These are phyloP conservation scores for Lactifluus subvellereus DNA, from an alignment of 768 basidiomycete species.

Conservation along the genomic window DNA sequence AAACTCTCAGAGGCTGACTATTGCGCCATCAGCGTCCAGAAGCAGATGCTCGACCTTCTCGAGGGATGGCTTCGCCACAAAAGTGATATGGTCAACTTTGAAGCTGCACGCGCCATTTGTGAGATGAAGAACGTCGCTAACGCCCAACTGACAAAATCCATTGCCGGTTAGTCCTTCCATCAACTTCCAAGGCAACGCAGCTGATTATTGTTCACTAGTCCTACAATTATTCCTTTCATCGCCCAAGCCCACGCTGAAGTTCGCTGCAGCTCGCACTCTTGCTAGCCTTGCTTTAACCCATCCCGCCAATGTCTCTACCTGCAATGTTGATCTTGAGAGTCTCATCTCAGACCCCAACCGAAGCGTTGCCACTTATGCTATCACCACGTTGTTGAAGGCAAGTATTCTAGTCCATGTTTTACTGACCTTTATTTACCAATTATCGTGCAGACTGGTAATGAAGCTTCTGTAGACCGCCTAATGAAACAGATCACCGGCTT, in stretches of 20 bases:
- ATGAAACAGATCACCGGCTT: conserved; percentile 99
- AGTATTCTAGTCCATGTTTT: conserved; percentile 12
- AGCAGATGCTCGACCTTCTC: conserved; percentile 87
- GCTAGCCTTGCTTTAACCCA: conserved; percentile 83
- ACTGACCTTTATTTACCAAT: conserved; percentile 19
- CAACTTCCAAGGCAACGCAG: not conserved
- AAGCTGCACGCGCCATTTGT: conserved; percentile 95
- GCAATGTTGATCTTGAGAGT: conserved; percentile 95
- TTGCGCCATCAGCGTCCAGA: conserved; percentile 59
- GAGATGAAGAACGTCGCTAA: conserved; percentile 85
- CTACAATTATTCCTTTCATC: conserved; percentile 94
- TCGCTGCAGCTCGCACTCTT: conserved; percentile 94
- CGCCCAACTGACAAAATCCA: conserved; percentile 76
- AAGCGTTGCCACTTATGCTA: conserved; percentile 96
- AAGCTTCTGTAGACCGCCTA: conserved; percentile 95
- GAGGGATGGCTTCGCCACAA: conserved; percentile 97
- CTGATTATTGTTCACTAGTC: conserved; percentile 42
- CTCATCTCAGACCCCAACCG: conserved; percentile 94
- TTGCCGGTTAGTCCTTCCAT: conserved; percentile 59
- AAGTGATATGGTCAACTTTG: conserved; percentile 99
- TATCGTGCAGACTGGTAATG: conserved; percentile 79
- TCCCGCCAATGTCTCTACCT: conserved; percentile 79
- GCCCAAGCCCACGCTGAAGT: conserved; percentile 91
- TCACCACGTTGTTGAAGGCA: conserved; percentile 95
- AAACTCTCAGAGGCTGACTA: conserved; percentile 6